Evolutionary conservation across 1,284 basidiomycete species (phyloP).

Genomic region (Phellopilus nigrolimitatus): DNA sequence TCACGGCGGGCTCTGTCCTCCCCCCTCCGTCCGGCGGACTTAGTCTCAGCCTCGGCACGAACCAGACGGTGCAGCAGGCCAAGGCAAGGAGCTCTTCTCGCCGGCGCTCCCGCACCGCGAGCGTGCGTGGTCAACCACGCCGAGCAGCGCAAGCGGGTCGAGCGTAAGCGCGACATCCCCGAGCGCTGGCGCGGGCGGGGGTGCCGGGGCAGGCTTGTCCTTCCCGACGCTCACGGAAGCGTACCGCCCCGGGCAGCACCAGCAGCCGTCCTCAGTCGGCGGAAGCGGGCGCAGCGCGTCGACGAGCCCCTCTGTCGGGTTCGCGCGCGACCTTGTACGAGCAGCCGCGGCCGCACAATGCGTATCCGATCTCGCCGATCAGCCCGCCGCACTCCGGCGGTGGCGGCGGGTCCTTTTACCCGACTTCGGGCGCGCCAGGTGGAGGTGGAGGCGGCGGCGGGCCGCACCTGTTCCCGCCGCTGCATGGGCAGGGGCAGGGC

Average conservation of each 20-base stretch:
- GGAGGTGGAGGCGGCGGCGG: background rate
- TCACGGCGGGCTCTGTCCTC: background rate
- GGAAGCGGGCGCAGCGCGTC: slow-evolving; percentile 6
- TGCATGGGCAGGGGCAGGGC: background rate
- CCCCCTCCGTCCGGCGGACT: slow-evolving; percentile 3
- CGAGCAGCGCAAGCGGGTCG: slow-evolving; percentile 11
- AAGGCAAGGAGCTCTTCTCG: slow-evolving; percentile 10
- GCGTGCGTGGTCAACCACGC: slow-evolving; percentile 17
- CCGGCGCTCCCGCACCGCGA: slow-evolving; percentile 8
- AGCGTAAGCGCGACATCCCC: slow-evolving; percentile 12
- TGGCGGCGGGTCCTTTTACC: too few relatives aligned
- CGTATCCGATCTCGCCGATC: slow-evolving; percentile 18
- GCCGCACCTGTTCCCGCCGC: background rate
- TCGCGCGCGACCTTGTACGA: slow-evolving; percentile 9
- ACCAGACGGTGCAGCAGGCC: background rate
- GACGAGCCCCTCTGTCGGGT: slow-evolving; percentile 3
- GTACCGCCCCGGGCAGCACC: slow-evolving; percentile 9
- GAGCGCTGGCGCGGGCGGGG: background rate
- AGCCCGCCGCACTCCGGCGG: slow-evolving; percentile 7
- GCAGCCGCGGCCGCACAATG: background rate
- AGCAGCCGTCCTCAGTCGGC: background rate
- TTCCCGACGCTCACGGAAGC: slow-evolving; percentile 17
- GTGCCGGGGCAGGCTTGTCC: background rate
- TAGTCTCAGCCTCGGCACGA: slow-evolving; percentile 4
- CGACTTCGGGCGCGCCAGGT: too few relatives aligned